phyloP scores from a whole-genome alignment of 2,329 filamentous ascomycete species.

The Xylariaceae sp. region DNA sequence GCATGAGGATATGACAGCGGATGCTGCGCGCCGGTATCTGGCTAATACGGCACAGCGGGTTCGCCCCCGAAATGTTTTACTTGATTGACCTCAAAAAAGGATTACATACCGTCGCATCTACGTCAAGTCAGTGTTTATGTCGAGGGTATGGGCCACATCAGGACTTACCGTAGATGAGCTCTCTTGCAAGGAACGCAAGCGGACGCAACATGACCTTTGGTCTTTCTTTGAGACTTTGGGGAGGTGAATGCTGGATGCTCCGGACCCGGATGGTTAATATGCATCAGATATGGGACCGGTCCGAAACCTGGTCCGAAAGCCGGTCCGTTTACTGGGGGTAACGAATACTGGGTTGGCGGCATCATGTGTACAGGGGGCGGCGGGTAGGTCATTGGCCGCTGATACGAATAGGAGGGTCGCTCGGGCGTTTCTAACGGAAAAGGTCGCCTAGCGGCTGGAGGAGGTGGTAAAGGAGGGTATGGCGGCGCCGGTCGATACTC shows the following conservation, averaged over 20 bases:
- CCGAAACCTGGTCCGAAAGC: conserved; percentile 28
- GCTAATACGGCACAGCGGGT: neutral
- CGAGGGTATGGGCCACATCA: conserved; percentile 10
- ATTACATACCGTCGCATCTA: conserved; percentile 60
- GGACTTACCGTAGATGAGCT: conserved; percentile 65
- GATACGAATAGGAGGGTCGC: conserved; percentile 37
- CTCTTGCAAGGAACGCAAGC: conserved; percentile 82
- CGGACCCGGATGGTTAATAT: conserved; percentile 34
- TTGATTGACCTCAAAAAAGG: conserved; percentile 3
- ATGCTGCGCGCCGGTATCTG: neutral
- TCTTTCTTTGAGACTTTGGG: conserved; percentile 59
- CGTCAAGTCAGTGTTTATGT: conserved; percentile 31
- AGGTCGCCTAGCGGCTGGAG: conserved; percentile 29
- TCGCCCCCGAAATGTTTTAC: neutral
- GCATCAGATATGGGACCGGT: conserved; percentile 27
- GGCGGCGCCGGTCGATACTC: conserved; percentile 33
- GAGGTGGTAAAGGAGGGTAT: conserved; percentile 26
- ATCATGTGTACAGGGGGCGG: conserved; percentile 31
- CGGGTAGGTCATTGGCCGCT: conserved; percentile 31
- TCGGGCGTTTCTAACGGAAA: conserved; percentile 38
- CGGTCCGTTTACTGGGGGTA: conserved; percentile 33
- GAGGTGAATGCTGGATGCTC: conserved; percentile 47
- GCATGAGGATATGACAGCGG: neutral
- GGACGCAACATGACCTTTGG: conserved; percentile 76
- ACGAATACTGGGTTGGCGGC: conserved; percentile 34